Evolutionary conservation across 2,329 filamentous ascomycete genomes (phyloP).

Genomic region (Botrytis porri): DNA sequence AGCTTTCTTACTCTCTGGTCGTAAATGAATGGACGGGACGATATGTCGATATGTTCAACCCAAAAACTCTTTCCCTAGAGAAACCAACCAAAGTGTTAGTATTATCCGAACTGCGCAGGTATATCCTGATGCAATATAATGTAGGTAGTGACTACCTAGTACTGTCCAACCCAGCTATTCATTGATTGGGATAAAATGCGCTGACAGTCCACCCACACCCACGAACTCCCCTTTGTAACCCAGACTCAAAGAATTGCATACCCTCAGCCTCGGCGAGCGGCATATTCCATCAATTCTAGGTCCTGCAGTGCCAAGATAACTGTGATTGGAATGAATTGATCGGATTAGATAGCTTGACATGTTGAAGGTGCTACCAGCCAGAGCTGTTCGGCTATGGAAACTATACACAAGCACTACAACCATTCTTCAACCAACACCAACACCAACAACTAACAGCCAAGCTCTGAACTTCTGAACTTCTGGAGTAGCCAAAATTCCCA

Average conservation of each 20-base stretch:
- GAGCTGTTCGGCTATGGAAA: not conserved
- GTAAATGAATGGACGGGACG: not conserved
- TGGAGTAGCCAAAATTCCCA: not conserved
- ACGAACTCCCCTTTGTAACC: constrained; percentile 6
- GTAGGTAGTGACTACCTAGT: not conserved
- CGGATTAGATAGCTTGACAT: constrained; percentile 10
- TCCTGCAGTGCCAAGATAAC: constrained; percentile 14
- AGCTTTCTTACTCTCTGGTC: constrained; percentile 10
- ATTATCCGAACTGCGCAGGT: not conserved
- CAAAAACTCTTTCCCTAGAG: not conserved
- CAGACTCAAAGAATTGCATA: not conserved
- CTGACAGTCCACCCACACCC: not conserved
- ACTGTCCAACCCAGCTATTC: not conserved
- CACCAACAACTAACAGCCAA: not conserved
- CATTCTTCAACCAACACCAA: not conserved
- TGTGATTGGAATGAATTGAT: not conserved
- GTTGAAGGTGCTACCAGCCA: not conserved
- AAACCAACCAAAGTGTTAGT: not conserved
- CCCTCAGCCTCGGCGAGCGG: constrained; percentile 16
- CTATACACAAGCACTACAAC: not conserved
- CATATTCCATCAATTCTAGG: constrained; percentile 7
- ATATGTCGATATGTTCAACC: constrained; percentile 3
- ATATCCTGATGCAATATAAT: not conserved
- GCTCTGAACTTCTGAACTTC: not conserved
- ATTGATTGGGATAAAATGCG: not conserved